Base-by-base conservation (phyloP, 441 rosid genomes). In the Pelargonium cotyledonis region DNA sequence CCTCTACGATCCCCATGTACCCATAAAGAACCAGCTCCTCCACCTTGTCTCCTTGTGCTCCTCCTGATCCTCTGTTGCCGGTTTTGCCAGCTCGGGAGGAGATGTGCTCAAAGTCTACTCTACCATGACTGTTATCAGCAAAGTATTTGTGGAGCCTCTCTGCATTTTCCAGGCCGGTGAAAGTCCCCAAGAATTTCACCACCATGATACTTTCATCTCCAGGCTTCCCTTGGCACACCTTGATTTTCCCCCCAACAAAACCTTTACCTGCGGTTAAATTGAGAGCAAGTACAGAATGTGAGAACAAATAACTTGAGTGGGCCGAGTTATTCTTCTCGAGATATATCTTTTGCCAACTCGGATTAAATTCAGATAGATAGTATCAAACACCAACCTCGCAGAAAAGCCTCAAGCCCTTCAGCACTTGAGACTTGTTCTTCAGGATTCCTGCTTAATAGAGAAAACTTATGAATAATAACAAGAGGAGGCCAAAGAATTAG, bases 401-500 rank as follows among this genome's bases (percentile, higher is more conserved):
- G 65, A 75, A 86, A 80, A 63, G 84, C 76, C 81, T 83, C 83
- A 23, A 88, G 78, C 65, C 77, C 85, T 73, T 84, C 84, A 1
- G 83, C 74, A 11, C 84, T 82, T 70, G 86, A 26, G 65, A 83
- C 85, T 44, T 84, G 85, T 7, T 77, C 81, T 70, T 76, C 77
- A 23, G 82, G 88, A 70, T 76, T 76, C 69, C 72, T 75, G 63
- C 74, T 80, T 47, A 83, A 76, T 80, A 83, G 79, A 29, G 90
- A 83, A 68, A 81, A 77, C 64, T 88, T 86, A 68, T 80, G 84
- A 67, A 88, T 76, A 70, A 86, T 67, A 60, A 88, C 76, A 16
- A 84, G 38, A 4, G 93, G 93, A 35, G 89, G 90, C 93, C 90
- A 88, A 65, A 88, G 82, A 73, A 88, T 82, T 80, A 88, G 80